Evolutionary conservation across 179 eudicot genomes (phyloP).

Genomic region (Vitellaria paradoxa): DNA sequence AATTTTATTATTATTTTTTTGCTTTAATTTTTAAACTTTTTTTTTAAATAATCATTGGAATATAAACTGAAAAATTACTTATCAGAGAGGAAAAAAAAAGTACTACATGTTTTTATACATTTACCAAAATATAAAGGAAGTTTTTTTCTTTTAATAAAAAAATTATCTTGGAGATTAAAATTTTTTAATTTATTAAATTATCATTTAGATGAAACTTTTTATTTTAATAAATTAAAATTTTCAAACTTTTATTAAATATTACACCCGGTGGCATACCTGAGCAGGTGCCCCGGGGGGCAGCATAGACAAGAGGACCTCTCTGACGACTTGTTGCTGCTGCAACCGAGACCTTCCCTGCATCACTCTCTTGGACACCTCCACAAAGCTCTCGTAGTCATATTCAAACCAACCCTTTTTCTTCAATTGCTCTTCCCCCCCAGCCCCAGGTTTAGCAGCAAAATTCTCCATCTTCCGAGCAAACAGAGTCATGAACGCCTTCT

Average conservation of each 20-base stretch:
- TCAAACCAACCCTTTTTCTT: conserved; percentile 53
- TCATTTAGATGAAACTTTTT: too few species aligned
- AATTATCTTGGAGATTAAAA: too few species aligned
- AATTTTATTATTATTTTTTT: too few species aligned
- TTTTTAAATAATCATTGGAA: too few species aligned
- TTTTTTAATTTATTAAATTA: too few species aligned
- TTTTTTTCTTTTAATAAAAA: not conserved
- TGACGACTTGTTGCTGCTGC: conserved; percentile 85
- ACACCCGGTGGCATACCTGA: conserved; percentile 42
- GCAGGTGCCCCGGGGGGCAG: conserved; percentile 97
- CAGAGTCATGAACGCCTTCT: conserved; percentile 73
- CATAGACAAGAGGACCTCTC: conserved; percentile 91
- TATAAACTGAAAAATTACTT: too few species aligned
- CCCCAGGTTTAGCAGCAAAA: conserved; percentile 30
- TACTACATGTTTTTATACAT: too few species aligned
- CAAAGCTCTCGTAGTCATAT: conserved; percentile 82
- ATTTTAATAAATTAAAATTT: too few species aligned
- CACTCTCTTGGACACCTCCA: conserved; percentile 76
- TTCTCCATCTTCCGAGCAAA: conserved; percentile 91
- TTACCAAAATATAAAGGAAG: not conserved
- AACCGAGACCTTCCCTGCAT: conserved; percentile 73
- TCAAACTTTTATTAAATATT: too few species aligned
- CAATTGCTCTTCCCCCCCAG: not conserved
- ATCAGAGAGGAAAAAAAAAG: too few species aligned
- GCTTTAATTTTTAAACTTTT: too few species aligned